Conservation (phyloP, 2,329 filamentous ascomycete species). For the Aspergillus proliferans region DNA sequence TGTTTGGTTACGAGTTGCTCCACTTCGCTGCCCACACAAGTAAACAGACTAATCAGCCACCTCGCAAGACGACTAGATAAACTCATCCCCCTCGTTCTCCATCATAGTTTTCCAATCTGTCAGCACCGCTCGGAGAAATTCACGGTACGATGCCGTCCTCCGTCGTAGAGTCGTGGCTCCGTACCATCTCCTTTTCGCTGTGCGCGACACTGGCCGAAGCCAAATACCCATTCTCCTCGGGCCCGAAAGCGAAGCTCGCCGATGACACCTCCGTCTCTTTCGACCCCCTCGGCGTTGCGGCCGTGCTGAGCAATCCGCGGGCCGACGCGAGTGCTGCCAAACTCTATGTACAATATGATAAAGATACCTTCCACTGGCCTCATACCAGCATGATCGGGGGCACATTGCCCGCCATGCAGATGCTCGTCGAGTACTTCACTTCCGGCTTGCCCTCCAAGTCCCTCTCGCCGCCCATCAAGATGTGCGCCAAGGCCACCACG, state of each 20-base stretch:
- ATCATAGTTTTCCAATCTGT: neutral
- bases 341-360: conserved; percentile 25
- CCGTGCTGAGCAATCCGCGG: conserved; percentile 25
- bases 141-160: conserved; percentile 2
- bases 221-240: conserved; percentile 8
- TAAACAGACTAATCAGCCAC: too few relatives aligned
- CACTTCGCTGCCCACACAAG: too few relatives aligned
- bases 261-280: conserved; percentile 19
- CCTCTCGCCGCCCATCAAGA: conserved; percentile 21
- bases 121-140: neutral
- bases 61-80: neutral
- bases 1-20: too few relatives aligned
- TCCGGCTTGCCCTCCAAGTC: conserved; percentile 14
- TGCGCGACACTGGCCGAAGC: conserved; percentile 5
- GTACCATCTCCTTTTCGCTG: conserved; percentile 1
- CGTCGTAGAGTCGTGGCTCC: conserved; percentile 3
- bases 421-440: conserved; percentile 26
- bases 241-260: conserved; percentile 10
- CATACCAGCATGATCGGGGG: conserved; percentile 29
- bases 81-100: neutral
- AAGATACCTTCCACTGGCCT: conserved; percentile 23
- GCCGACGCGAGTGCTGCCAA: conserved; percentile 23
- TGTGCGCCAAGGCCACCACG: conserved; percentile 23
- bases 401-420: conserved; percentile 23
- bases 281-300: conserved; percentile 29